Evolutionary conservation across 1,284 basidiomycete species (phyloP).

Genomic region (Inonotus hispidus): DNA sequence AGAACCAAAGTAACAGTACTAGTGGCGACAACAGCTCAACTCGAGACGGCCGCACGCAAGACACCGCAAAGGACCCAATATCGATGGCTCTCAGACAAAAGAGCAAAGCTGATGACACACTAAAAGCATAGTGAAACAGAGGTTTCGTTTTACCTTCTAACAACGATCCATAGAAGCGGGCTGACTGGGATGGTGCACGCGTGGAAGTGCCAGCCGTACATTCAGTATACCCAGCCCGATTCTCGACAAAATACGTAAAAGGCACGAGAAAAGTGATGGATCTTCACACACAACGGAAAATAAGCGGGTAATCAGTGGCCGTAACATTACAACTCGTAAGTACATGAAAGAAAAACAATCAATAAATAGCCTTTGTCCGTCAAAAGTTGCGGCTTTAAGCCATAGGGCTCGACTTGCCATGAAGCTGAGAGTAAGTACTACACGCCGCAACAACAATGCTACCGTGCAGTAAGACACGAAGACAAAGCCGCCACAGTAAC

Average conservation of each 20-base stretch:
- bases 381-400: background rate
- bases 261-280: too few relatives aligned
- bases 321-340: constrained; percentile 1
- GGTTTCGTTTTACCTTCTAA: too few relatives aligned
- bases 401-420: background rate
- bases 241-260: too few relatives aligned
- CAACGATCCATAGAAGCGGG: too few relatives aligned
- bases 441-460: background rate
- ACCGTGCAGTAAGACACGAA: too few relatives aligned
- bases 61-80: too few relatives aligned
- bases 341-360: background rate
- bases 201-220: too few relatives aligned
- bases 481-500: background rate
- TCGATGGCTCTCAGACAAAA: background rate
- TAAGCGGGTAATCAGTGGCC: too few relatives aligned
- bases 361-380: background rate
- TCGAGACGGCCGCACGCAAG: background rate
- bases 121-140: too few relatives aligned
- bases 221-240: too few relatives aligned
- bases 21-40: background rate
- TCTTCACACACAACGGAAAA: background rate
- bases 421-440: background rate
- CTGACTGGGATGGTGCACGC: too few relatives aligned
- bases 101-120: background rate
- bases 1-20: too few relatives aligned